Evolutionary conservation across 2,329 filamentous ascomycete genomes (phyloP), one percentile per base, ranked within the genome.

Genomic region (Saccharata proteae): DNA sequence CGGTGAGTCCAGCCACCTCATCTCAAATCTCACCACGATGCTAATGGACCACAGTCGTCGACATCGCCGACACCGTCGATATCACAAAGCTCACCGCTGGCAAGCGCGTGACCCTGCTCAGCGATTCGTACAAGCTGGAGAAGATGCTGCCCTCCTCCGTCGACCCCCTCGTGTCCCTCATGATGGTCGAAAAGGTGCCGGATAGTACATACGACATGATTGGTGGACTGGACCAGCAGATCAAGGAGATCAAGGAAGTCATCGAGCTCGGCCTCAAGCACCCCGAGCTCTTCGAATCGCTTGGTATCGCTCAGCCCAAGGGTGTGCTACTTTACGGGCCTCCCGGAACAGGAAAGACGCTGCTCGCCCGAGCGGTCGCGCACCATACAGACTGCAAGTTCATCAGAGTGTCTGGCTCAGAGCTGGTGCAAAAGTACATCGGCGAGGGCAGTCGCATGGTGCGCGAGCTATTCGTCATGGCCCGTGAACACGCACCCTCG

Each of bases 161-260:
- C 53, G 90, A 98, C 54, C 90, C 90, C 21, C 80, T 98, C 36
- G 90, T 98, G 35, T 98, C 90, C 20, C 81, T 98, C 56, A 98
- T 98, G 90, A 98, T 98, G 90, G 90, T 98, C 31, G 90, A 98
- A 58, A 98, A 98, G 70, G 90, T 98, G 11, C 90, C 90, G 11
- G 90, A 98, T 68, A 94, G 85, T 65, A 98, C 90, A 55, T 98
- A 98, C 68, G 90, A 98, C 64, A 98, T 98, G 90, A 98, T 98
- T 57, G 90, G 90, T 62, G 90, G 90, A 44, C 67, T 98, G 40
- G 90, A 98, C 56, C 88, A 98, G 58, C 90, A 98, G 57, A 96
- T 98, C 67, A 96, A 98, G 66, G 90, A 98, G 58, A 98, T 98
- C 69, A 98, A 98, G 65, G 90, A 98, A 63, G 90, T 98, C 48